Percentiles rank a stretch among this genome's conserved stretches.
Evolutionary conservation across 2,329 filamentous ascomycete species (phyloP).

Genomic region (Alternaria atra): DNA sequence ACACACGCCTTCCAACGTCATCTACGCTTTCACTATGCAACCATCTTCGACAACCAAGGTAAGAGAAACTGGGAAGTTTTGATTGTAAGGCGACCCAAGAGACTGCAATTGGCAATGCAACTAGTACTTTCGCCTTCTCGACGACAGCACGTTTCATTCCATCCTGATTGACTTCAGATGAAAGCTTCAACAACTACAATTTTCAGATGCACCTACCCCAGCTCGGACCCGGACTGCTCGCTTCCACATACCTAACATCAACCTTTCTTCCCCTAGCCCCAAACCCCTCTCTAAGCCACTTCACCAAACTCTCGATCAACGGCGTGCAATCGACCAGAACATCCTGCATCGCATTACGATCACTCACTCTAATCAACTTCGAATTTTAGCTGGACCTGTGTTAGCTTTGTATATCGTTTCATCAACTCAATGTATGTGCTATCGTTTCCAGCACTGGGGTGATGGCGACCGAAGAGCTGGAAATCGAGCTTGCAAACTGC

Average conservation of each 20-base stretch:
- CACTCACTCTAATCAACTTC: constrained; percentile 2
- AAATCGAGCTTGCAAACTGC: constrained; percentile 12
- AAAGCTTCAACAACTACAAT: background rate
- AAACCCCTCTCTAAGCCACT: constrained; percentile 13
- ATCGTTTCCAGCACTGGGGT: background rate
- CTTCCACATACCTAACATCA: constrained; percentile 1
- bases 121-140: background rate
- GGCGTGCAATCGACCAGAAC: constrained; percentile 7
- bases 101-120: background rate
- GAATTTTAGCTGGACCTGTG: constrained; percentile 5
- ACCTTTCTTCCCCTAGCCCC: background rate
- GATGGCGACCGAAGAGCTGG: constrained; percentile 9
- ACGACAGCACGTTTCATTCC: background rate
- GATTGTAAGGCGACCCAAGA: background rate
- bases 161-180: background rate
- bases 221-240: background rate
- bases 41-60: background rate
- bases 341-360: background rate
- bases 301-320: constrained; percentile 2
- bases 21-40: background rate
- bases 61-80: no score
- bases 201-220: constrained; percentile 2
- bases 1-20: background rate
- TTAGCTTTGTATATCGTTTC: background rate
- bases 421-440: constrained; percentile 9